phyloP scores from a whole-genome alignment of 495 filamentous ascomycete species.

The Penicillium manginii region DNA sequence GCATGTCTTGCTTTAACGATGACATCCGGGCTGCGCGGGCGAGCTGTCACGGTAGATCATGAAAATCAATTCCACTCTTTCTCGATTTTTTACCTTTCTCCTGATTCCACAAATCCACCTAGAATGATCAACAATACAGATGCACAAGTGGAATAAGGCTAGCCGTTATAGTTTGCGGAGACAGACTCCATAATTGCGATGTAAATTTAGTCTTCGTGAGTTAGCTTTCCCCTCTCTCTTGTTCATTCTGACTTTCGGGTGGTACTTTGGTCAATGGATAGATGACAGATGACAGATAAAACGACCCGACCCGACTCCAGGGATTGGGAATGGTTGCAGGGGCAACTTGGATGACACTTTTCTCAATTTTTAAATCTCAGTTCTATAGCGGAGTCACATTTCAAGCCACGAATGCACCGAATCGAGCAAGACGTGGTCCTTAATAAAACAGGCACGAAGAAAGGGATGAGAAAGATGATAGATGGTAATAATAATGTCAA shows the following conservation, averaged over 20 bases:
- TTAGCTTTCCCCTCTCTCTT: not conserved
- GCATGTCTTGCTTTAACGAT: constrained; percentile 10
- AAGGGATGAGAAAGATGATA: not conserved
- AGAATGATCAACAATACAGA: not conserved
- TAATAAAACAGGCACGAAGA: not conserved
- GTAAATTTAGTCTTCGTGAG: not conserved
- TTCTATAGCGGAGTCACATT: not conserved
- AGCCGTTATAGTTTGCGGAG: constrained; percentile 4
- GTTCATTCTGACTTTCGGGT: not conserved
- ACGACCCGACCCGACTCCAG: not conserved
- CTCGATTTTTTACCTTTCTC: not conserved
- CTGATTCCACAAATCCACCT: not conserved
- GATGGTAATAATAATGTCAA: not conserved
- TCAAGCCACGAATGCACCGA: constrained; percentile 2
- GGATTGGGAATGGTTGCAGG: not conserved
- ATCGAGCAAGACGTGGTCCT: not conserved
- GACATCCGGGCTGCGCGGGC: not conserved
- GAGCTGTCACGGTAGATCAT: constrained; percentile 7
- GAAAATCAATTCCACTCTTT: not conserved
- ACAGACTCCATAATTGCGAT: not conserved
- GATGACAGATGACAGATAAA: not conserved
- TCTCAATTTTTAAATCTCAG: not conserved
- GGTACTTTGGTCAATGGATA: constrained; percentile 1
- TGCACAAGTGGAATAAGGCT: not conserved
- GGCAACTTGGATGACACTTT: not conserved